A percentile compares a stretch with the other conserved stretches of the same genome.
Evolutionary conservation across 1,139 yeast species (phyloP).

Genomic region (Yamadazyma songkhlaensis): DNA sequence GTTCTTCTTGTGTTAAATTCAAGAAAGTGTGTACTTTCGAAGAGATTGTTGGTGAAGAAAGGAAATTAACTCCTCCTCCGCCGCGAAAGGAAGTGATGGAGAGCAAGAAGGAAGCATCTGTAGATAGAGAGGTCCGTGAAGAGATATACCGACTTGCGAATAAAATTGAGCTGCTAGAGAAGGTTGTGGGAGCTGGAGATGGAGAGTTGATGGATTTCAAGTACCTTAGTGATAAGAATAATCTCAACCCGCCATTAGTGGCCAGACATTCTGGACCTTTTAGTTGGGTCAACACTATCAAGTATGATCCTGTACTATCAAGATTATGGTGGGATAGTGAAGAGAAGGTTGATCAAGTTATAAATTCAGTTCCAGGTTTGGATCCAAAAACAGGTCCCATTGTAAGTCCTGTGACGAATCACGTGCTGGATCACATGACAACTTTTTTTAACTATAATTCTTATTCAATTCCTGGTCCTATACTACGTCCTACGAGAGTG

Average conservation of each 20-base stretch:
- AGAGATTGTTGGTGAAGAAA: background rate
- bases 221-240: no score
- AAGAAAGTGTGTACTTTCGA: slow-evolving; percentile 21
- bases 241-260: slow-evolving; percentile 1
- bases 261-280: slow-evolving; percentile 31
- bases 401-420: no score
- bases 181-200: no score
- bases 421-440: background rate
- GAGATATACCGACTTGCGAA: no score
- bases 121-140: no score
- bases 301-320: slow-evolving; percentile 22
- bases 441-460: background rate
- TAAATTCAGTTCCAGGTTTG: no score
- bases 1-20: slow-evolving; percentile 36
- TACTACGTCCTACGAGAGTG: no score
- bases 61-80: background rate
- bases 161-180: no score
- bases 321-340: slow-evolving; percentile 13
- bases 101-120: background rate
- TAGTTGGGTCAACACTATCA: slow-evolving; percentile 31
- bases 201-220: no score
- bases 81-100: background rate
- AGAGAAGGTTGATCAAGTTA: no score
- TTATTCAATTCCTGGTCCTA: background rate
- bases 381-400: no score